Evolutionary conservation across 192 early-diverging fungal genomes (phyloP).

Genomic region (Gonapodya sp.): DNA sequence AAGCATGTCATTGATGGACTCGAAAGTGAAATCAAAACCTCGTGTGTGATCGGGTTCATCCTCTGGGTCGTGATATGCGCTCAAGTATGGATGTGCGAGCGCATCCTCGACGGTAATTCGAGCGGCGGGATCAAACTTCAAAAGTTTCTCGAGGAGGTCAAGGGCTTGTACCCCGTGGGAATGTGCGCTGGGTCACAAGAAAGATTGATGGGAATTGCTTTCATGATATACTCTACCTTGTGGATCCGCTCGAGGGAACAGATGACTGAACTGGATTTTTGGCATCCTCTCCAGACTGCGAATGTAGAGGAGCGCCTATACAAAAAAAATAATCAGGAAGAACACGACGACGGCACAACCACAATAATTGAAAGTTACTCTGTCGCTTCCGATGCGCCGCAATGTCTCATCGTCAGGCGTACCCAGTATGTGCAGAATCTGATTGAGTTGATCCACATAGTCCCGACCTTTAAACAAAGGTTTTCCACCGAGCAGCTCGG

Average conservation of each 20-base stretch:
- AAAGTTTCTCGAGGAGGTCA: constrained; percentile 76
- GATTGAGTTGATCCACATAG: constrained; percentile 91
- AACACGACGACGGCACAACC: not conserved
- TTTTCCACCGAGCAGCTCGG: constrained; percentile 29
- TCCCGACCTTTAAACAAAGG: constrained; percentile 47
- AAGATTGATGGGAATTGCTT: too few species aligned
- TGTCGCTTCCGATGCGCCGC: constrained; percentile 31
- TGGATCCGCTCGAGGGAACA: constrained; percentile 83
- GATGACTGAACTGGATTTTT: constrained; percentile 65
- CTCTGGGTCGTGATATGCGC: constrained; percentile 61
- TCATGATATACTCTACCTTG: constrained; percentile 36
- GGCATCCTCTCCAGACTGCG: constrained; percentile 76
- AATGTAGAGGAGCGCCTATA: constrained; percentile 81
- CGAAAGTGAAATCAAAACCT: constrained; percentile 78
- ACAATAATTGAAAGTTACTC: constrained; percentile 25
- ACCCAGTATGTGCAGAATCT: constrained; percentile 91
- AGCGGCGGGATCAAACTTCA: constrained; percentile 75
- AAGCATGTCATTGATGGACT: constrained; percentile 58
- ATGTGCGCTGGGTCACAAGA: too few species aligned
- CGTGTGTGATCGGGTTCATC: constrained; percentile 57
- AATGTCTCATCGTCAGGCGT: constrained; percentile 88
- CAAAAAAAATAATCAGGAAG: constrained; percentile 8
- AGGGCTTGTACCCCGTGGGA: constrained; percentile 39
- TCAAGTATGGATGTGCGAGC: constrained; percentile 81
- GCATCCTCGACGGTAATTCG: constrained; percentile 88